Percentiles rank a stretch among this genome's conserved stretches.
phyloP scores from a whole-genome alignment of 2,329 filamentous ascomycete genomes.

The Fusarium palustre region DNA sequence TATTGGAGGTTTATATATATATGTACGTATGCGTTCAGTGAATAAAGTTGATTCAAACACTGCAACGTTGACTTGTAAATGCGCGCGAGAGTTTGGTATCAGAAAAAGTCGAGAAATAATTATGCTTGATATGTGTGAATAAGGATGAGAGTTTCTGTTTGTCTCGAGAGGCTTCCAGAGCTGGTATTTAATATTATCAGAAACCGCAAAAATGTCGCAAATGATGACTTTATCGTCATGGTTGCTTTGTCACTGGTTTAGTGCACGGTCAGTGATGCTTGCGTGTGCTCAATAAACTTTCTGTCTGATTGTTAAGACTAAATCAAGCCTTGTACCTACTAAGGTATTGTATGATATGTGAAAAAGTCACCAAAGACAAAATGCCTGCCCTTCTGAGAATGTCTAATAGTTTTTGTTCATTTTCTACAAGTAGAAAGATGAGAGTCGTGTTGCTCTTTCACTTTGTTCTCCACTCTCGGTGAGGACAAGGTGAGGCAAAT shows the following conservation, averaged over 20 bases:
- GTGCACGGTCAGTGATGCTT: constrained; percentile 22
- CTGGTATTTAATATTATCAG: constrained; percentile 41
- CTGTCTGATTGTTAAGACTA: neutral
- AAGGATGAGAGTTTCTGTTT: constrained; percentile 16
- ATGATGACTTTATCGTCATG: constrained; percentile 30
- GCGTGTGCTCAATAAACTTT: neutral
- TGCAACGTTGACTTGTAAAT: neutral
- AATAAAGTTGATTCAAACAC: constrained; percentile 1
- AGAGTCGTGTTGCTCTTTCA: neutral
- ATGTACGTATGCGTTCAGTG: neutral
- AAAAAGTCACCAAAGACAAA: neutral
- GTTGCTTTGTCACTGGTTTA: constrained; percentile 32
- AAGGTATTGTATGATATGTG: too few species aligned
- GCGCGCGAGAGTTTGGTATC: neutral
- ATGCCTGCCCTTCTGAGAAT: neutral
- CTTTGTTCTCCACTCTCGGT: neutral
- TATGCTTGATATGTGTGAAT: neutral
- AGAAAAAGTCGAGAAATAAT: neutral
- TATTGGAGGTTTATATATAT: neutral
- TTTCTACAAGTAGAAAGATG: neutral
- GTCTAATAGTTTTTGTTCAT: neutral
- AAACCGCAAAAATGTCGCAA: constrained; percentile 55
- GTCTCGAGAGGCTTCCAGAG: constrained; percentile 16
- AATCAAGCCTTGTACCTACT: neutral
- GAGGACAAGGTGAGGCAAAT: neutral